A percentile compares a stretch with the other conserved stretches of the same genome.
phyloP scores from a whole-genome alignment of 306 rosid species.

The Acacia confusa region DNA sequence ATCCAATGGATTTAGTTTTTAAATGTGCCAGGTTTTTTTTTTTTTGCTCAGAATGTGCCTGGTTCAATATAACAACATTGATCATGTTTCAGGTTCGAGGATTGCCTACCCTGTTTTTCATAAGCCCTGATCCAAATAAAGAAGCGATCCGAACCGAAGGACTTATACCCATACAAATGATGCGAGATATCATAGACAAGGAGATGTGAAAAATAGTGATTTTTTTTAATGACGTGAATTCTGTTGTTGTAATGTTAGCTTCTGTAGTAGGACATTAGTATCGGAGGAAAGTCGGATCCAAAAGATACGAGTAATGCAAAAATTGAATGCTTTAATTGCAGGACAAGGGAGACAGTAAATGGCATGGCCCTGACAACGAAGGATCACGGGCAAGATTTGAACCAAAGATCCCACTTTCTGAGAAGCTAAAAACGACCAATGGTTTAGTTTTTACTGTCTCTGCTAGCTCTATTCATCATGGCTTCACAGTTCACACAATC shows the following conservation, averaged over 20 bases:
- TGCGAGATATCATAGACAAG: slow-evolving; percentile 78
- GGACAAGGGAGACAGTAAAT: no score
- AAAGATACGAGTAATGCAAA: no score
- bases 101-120: slow-evolving; percentile 78
- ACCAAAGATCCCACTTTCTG: background rate
- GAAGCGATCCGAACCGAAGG: slow-evolving; percentile 92
- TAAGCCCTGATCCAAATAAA: slow-evolving; percentile 82
- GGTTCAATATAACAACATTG: background rate
- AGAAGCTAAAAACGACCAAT: background rate
- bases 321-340: no score
- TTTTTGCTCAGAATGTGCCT: no score
- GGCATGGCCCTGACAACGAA: no score
- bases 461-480: background rate
- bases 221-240: slow-evolving; percentile 31
- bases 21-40: background rate
- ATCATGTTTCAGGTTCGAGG: slow-evolving; percentile 67
- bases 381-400: no score
- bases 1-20: slow-evolving; percentile 21
- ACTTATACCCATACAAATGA: slow-evolving; percentile 90
- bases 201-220: slow-evolving; percentile 58
- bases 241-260: slow-evolving; percentile 31
- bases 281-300: no score
- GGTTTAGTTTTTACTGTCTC: background rate
- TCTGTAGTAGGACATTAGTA: background rate
- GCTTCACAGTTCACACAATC: background rate